phyloP scores from a whole-genome alignment of 352 stramenopile species.

The Globisporangium mamillatum region DNA sequence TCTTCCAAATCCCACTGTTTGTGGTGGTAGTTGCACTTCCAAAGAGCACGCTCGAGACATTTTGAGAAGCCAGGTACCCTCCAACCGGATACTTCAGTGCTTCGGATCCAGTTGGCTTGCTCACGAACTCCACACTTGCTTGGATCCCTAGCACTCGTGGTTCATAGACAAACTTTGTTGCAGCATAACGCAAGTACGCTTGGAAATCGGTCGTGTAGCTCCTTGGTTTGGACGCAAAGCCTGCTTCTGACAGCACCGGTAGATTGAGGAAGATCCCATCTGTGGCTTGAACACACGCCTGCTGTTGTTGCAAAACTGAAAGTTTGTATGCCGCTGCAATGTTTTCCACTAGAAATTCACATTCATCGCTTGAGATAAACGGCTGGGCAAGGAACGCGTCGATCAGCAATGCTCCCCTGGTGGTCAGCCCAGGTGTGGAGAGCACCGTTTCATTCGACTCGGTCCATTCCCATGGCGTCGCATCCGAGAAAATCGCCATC shows the following conservation, averaged over 20 bases:
- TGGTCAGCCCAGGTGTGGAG: constrained; percentile 19
- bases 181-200: constrained; percentile 44
- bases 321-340: constrained; percentile 27
- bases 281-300: constrained; percentile 18
- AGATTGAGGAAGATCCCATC: constrained; percentile 35
- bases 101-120: not conserved
- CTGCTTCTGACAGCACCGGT: constrained; percentile 23
- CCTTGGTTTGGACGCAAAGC: constrained; percentile 25
- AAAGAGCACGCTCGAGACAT: constrained; percentile 12
- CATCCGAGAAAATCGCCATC: constrained; percentile 25
- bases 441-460: constrained; percentile 1
- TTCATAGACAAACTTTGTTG: constrained; percentile 59
- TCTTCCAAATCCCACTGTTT: constrained; percentile 18
- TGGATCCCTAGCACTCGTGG: constrained; percentile 24
- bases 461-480: constrained; percentile 25
- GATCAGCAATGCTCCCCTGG: constrained; percentile 36
- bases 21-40: not conserved
- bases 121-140: constrained; percentile 5
- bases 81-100: constrained; percentile 21
- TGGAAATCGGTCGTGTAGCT: constrained; percentile 40
- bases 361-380: constrained; percentile 27
- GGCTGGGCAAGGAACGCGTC: constrained; percentile 53
- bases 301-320: constrained; percentile 17
- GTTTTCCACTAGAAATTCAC: constrained; percentile 23
- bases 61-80: constrained; percentile 20